These are phyloP conservation scores for Cladosporium colombiae DNA, from an alignment of 2,329 filamentous ascomycete species.

Conservation along the genomic window DNA sequence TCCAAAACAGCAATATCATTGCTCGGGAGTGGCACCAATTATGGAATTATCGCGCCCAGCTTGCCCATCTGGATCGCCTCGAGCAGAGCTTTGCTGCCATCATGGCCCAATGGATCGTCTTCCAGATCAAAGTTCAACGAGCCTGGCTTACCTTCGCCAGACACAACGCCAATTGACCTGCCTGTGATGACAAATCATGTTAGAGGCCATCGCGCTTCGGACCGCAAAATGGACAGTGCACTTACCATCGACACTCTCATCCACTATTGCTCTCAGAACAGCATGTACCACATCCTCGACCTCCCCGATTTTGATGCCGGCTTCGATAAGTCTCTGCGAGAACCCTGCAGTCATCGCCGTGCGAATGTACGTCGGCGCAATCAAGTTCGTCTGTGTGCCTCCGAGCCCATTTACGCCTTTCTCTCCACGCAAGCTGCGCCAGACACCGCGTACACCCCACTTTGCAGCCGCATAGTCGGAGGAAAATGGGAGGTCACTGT, in stretches of 20 bases:
- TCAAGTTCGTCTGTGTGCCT: constrained; percentile 25
- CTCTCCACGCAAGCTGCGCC: constrained; percentile 17
- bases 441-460: constrained; percentile 28
- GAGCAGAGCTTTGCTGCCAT: constrained; percentile 21
- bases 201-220: background rate
- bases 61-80: constrained; percentile 18
- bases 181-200: background rate
- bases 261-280: constrained; percentile 25
- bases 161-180: constrained; percentile 10
- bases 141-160: constrained; percentile 19
- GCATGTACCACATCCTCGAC: constrained; percentile 27
- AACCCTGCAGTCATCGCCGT: constrained; percentile 24
- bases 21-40: background rate
- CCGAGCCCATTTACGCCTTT: constrained; percentile 14
- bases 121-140: constrained; percentile 29
- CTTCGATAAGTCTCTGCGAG: constrained; percentile 4
- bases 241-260: constrained; percentile 26
- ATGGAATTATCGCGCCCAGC: background rate
- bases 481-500: constrained; percentile 21
- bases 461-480: constrained; percentile 27
- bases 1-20: background rate
- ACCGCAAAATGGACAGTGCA: background rate
- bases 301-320: constrained; percentile 23
- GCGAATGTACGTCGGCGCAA: constrained; percentile 25
- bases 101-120: constrained; percentile 25